Evolutionary conservation across 169 alveolate species (phyloP).

Genomic region (Plasmodium sp.): DNA sequence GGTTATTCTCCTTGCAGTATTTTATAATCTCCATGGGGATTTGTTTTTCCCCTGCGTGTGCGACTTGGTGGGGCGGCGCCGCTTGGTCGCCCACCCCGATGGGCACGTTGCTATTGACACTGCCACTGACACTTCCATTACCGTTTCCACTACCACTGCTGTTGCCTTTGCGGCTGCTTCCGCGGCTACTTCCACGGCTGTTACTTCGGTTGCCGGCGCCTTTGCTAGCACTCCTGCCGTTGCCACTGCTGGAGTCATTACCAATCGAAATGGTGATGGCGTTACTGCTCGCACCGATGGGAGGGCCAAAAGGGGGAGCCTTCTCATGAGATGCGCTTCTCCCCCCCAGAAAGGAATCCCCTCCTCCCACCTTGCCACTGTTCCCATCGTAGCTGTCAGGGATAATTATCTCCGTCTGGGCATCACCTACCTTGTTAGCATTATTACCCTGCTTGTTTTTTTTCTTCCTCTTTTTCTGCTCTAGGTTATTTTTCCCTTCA

Average conservation of each 20-base stretch:
- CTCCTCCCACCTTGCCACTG: not conserved
- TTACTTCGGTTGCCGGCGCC: not conserved
- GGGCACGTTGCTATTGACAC: not conserved
- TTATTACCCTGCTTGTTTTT: not conserved
- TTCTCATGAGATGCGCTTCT: not conserved
- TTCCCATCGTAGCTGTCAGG: not conserved
- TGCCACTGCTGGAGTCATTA: not conserved
- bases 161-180: not conserved
- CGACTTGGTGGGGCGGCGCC: not conserved
- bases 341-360: not conserved
- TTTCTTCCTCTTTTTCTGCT: not conserved
- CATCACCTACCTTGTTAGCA: not conserved
- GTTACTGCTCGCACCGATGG: not conserved
- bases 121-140: not conserved
- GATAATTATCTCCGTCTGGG: not conserved
- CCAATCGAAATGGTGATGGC: not conserved
- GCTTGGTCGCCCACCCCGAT: not conserved
- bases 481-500: not conserved
- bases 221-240: not conserved
- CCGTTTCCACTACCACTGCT: not conserved
- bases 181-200: not conserved
- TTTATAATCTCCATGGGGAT: not conserved
- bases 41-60: not conserved
- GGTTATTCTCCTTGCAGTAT: slow-evolving; percentile 15
- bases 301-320: not conserved